Conservation (phyloP, 495 filamentous ascomycete species). For the Aspergillus nidulans region DNA sequence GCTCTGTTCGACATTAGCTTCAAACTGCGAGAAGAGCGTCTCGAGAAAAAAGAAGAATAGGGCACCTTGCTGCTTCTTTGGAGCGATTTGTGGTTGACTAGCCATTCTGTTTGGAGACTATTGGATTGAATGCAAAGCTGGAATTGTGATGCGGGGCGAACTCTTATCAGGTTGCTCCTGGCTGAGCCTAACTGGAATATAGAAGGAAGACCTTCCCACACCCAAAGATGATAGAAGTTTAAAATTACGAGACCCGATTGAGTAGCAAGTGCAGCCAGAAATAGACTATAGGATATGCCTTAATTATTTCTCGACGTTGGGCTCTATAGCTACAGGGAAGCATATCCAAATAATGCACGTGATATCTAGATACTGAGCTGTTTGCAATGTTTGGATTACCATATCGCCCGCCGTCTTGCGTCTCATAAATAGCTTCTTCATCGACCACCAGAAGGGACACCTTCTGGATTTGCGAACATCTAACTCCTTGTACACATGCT, state of each 20-base stretch:
- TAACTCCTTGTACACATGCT: not conserved
- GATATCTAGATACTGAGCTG: not conserved
- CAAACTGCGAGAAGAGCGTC: not conserved
- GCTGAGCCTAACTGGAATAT: not conserved
- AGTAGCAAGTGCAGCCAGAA: too few relatives aligned
- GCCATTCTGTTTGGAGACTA: slow-evolving; percentile 31
- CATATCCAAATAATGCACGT: slow-evolving; percentile 1
- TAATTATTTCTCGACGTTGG: too few relatives aligned
- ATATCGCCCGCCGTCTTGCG: slow-evolving; percentile 6
- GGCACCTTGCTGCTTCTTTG: slow-evolving; percentile 82
- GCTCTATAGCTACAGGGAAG: too few relatives aligned
- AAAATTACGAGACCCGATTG: not conserved
- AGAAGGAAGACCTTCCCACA: not conserved
- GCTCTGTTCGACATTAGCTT: slow-evolving; percentile 53
- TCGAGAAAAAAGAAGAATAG: not conserved
- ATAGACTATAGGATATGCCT: too few relatives aligned
- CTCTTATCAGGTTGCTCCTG: slow-evolving; percentile 3
- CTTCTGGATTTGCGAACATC: slow-evolving; percentile 1
- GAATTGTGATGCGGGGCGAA: slow-evolving; percentile 13
- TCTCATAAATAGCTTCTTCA: not conserved
- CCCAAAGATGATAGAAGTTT: not conserved
- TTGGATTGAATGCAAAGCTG: slow-evolving; percentile 27
- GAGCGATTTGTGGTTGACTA: slow-evolving; percentile 44
- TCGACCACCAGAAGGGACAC: slow-evolving; percentile 7
- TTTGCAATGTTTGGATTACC: slow-evolving; percentile 15